Percentiles rank a stretch among this genome's conserved stretches.
Evolutionary conservation across 331 rosid species (phyloP).

Genomic region (Rosa hybrid): DNA sequence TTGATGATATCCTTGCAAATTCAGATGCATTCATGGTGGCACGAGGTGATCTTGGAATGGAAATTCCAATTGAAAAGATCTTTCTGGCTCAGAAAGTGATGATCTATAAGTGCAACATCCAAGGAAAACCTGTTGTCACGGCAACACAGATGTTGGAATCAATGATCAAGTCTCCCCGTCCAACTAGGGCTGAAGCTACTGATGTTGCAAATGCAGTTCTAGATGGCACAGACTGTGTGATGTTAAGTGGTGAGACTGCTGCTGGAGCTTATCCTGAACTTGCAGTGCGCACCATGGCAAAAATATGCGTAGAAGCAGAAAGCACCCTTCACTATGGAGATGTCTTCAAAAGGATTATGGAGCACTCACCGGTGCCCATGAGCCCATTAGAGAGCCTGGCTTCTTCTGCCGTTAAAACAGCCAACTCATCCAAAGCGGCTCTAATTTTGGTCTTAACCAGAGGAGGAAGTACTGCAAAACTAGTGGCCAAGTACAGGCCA

Average conservation of each 20-base stretch:
- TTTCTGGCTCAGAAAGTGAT: conserved; percentile 97
- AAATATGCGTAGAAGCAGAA: conserved; percentile 91
- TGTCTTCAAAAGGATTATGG: conserved; percentile 92
- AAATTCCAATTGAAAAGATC: conserved; percentile 96
- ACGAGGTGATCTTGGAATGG: conserved; percentile 98
- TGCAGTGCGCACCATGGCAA: conserved; percentile 90
- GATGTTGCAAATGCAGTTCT: conserved; percentile 98
- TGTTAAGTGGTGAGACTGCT: conserved; percentile 99
- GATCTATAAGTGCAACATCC: conserved; percentile 96
- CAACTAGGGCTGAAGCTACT: conserved; percentile 96
- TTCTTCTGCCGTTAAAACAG: conserved; percentile 91
- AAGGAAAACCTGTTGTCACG: conserved; percentile 95
- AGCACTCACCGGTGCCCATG: conserved; percentile 96
- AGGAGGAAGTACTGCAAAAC: conserved; percentile 95
- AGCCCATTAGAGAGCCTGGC: conserved; percentile 96
- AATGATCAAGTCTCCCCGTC: conserved; percentile 96
- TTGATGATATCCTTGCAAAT: conserved; percentile 88
- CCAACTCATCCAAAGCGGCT: conserved; percentile 80
- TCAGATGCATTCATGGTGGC: conserved; percentile 99
- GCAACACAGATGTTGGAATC: conserved; percentile 99
- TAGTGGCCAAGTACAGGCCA: conserved; percentile 97
- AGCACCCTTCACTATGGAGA: conserved; percentile 85
- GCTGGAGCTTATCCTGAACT: conserved; percentile 97
- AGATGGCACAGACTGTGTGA: conserved; percentile 97
- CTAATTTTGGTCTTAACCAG: conserved; percentile 90